A percentile compares a stretch with the other conserved stretches of the same genome.
phyloP scores from a whole-genome alignment of 2,329 filamentous ascomycete species.

The Xylaria sp. region DNA sequence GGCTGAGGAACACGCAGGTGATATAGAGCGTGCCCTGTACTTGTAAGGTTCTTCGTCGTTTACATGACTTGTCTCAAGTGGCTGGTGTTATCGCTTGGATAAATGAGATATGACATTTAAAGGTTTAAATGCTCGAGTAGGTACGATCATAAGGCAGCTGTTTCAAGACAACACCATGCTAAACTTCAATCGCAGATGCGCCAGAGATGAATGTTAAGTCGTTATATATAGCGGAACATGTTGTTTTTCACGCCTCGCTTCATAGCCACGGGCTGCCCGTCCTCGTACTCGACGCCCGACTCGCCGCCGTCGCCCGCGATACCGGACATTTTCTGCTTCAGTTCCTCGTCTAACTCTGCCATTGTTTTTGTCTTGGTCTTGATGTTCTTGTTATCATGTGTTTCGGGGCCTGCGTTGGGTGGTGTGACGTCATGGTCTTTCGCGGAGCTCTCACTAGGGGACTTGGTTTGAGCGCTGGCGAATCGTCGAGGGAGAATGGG shows the following conservation, averaged over 20 bases:
- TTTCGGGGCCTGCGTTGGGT: neutral
- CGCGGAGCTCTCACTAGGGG: neutral
- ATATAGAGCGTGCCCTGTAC: neutral
- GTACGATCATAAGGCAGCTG: too few relatives aligned
- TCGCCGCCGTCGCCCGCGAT: conserved; percentile 76
- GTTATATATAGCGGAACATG: conserved; percentile 47
- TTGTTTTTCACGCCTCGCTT: conserved; percentile 75
- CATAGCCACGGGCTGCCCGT: conserved; percentile 77
- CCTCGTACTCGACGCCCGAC: conserved; percentile 78
- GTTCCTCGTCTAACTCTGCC: conserved; percentile 73
- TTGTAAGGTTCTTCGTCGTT: neutral
- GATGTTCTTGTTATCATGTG: neutral
- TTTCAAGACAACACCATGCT: too few relatives aligned
- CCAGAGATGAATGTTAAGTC: neutral
- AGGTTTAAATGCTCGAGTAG: neutral
- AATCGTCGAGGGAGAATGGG: neutral
- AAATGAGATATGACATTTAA: neutral
- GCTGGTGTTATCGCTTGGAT: neutral
- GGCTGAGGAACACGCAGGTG: too few relatives aligned
- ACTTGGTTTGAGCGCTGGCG: conserved; percentile 9
- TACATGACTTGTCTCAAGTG: too few relatives aligned
- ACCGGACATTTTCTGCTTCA: conserved; percentile 72
- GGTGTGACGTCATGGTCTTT: conserved; percentile 23
- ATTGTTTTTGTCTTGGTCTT: conserved; percentile 61
- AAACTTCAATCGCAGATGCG: neutral